Percentiles rank a stretch among this genome's conserved stretches.
phyloP scores from a whole-genome alignment of 352 stramenopile genomes.

The Pilasporangium apinafurcum region DNA sequence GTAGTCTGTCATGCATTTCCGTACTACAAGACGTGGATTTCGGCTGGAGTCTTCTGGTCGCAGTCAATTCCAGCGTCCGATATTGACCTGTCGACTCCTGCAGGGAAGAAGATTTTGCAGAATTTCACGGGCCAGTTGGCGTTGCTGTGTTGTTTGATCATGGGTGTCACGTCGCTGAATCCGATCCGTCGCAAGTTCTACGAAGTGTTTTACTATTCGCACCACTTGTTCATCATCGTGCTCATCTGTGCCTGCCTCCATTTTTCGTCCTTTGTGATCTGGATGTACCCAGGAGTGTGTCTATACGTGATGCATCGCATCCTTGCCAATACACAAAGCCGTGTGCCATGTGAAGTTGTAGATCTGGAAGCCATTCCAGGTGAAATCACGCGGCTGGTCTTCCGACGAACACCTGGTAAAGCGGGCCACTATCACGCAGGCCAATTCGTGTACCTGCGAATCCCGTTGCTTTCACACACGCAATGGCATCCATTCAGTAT shows the following conservation, averaged over 20 bases:
- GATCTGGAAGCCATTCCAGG: conserved; percentile 78
- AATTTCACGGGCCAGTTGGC: conserved; percentile 76
- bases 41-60: conserved; percentile 42
- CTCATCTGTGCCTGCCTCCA: conserved; percentile 58
- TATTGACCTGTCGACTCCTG: conserved; percentile 61
- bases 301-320: conserved; percentile 84
- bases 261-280: conserved; percentile 79
- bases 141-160: conserved; percentile 62
- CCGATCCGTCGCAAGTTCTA: conserved; percentile 73
- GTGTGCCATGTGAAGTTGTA: conserved; percentile 68
- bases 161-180: conserved; percentile 68
- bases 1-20: conserved; percentile 56
- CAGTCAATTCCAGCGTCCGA: conserved; percentile 56
- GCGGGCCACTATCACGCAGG: conserved; percentile 76
- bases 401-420: conserved; percentile 65
- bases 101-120: conserved; percentile 56
- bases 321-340: conserved; percentile 55
- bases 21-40: conserved; percentile 72
- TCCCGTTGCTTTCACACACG: conserved; percentile 60
- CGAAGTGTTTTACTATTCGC: conserved; percentile 84
- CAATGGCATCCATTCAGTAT: conserved; percentile 87
- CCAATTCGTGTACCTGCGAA: conserved; percentile 74
- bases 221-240: conserved; percentile 85
- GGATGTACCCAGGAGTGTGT: conserved; percentile 75
- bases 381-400: conserved; percentile 78